Conservation (phyloP, 768 basidiomycete genomes). For the Hericium coralloides region DNA sequence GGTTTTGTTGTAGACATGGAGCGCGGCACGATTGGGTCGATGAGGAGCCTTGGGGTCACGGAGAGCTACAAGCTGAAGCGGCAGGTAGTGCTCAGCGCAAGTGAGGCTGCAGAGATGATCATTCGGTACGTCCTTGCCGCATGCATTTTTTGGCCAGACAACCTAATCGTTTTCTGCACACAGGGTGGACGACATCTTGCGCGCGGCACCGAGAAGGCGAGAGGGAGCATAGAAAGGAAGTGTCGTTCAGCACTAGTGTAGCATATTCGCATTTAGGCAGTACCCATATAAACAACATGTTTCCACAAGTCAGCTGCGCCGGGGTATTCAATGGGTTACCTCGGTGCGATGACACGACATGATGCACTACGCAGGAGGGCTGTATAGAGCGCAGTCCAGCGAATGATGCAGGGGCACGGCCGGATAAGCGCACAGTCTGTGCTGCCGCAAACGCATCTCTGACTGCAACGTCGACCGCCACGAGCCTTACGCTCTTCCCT, state of each 20-base stretch:
- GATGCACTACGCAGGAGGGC: too few species aligned
- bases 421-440: too few species aligned
- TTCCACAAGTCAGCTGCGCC: too few species aligned
- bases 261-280: neutral
- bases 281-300: too few species aligned
- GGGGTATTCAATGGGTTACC: too few species aligned
- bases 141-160: neutral
- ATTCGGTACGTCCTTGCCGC: constrained; percentile 50
- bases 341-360: too few species aligned
- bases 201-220: constrained; percentile 76
- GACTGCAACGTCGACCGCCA: too few species aligned
- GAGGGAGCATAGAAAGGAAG: constrained; percentile 52
- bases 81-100: constrained; percentile 90
- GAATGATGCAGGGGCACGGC: too few species aligned
- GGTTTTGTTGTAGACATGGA: constrained; percentile 68
- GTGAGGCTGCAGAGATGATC: constrained; percentile 98
- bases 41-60: constrained; percentile 82
- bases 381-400: too few species aligned
- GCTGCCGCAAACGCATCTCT: too few species aligned
- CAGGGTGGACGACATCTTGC: constrained; percentile 88
- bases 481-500: neutral
- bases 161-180: constrained; percentile 1
- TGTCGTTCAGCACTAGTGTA: neutral
- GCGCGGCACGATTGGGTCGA: constrained; percentile 73
- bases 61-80: constrained; percentile 97